Base-by-base conservation (phyloP, 306 rosid species). In the Prunus kanzakura region DNA sequence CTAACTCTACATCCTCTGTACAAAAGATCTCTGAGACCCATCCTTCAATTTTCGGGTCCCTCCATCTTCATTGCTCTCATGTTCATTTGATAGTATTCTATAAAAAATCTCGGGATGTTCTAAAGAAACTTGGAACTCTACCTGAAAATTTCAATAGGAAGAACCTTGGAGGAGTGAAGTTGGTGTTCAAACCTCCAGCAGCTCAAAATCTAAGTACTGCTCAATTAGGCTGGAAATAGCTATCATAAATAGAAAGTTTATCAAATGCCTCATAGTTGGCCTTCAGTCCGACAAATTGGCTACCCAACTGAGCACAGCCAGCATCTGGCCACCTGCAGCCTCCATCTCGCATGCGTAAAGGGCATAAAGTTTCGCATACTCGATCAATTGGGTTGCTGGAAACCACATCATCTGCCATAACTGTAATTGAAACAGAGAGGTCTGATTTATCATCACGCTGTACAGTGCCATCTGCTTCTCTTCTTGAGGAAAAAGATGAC, bases 221-320 rank as follows among this genome's bases (percentile, higher is more conserved):
- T 86, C 76, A 86, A 66, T 92, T 86, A 2, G 87, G 81, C 76
- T 85, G 88, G 87, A 95, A 95, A 82, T 95, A 92, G 80, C 90
- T 79, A 77, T 95, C 99, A 29, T 89, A 76, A 71, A 92, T 89
- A 19, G 91, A 89, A 19, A 95, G 91, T 49, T 82, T 87, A 82
- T 95, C 97, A 67, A 95, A 88, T 20, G 97, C 99, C 79, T 95
- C 99, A 67, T 84, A 95, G 84, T 95, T 95, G 64, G 97, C 97
- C 87, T 86, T 95, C 11, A 95, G 76, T 56, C 99, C 97, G 25
- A 92, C 86, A 83, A 92, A 90, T 69, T 95, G 99, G 84, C 97
- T 92, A 47, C 91, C 76, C 61, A 86, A 71, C 79, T 89, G 97
- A 67, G 97, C 99, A 87, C 99, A 95, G 41, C 77, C 90, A 51